These are phyloP conservation scores for Phytophthora lateralis DNA, from an alignment of 352 stramenopile species.

Conservation along the genomic window DNA sequence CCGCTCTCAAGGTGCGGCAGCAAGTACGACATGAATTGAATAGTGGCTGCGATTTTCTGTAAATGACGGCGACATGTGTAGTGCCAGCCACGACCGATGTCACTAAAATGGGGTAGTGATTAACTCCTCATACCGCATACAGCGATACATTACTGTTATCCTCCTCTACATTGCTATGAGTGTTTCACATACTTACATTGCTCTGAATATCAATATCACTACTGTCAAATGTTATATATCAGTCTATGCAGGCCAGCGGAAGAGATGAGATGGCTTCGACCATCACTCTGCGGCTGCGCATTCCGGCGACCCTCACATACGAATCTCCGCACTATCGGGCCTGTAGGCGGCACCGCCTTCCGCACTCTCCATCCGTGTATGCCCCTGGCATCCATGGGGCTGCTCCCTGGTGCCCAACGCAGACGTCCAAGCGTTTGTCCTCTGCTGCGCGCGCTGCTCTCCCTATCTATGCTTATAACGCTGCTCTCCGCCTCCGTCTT, in stretches of 20 bases:
- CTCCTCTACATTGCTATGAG: neutral
- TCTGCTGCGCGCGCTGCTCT: slow-evolving; percentile 1
- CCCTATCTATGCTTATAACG: neutral
- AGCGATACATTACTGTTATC: neutral
- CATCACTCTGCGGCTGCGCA: slow-evolving; percentile 30
- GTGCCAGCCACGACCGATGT: slow-evolving; percentile 6
- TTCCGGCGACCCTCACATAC: slow-evolving; percentile 22
- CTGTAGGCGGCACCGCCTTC: neutral
- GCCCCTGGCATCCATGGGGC: slow-evolving; percentile 8
- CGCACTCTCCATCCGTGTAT: neutral
- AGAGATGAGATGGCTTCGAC: slow-evolving; percentile 17
- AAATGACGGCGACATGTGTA: neutral
- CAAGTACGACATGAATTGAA: slow-evolving; percentile 94
- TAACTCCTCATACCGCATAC: neutral
- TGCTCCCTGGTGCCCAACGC: slow-evolving; percentile 1
- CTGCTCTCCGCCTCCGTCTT: neutral
- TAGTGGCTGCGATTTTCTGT: slow-evolving; percentile 5
- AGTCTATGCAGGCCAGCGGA: neutral
- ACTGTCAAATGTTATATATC: neutral
- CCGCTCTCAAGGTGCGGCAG: slow-evolving; percentile 96
- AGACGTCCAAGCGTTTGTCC: neutral
- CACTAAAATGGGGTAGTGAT: slow-evolving; percentile 7
- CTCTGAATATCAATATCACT: neutral
- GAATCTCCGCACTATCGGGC: slow-evolving; percentile 5
- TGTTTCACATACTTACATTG: neutral